Base-by-base conservation (phyloP, 805 yeast genomes). In the Cyberlindnera misumaiensis region DNA sequence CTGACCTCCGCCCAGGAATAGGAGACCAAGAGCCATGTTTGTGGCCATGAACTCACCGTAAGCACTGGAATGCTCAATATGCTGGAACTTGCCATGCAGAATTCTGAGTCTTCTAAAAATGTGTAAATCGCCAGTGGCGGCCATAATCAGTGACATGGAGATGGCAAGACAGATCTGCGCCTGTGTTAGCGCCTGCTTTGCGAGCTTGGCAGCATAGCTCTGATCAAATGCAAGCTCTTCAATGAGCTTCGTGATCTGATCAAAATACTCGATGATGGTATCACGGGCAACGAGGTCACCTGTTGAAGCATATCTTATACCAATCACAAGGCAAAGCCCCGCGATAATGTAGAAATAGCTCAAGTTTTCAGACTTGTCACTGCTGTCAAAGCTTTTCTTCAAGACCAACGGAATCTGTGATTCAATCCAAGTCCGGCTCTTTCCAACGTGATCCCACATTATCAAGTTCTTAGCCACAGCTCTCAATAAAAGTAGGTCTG, bases 1-100 rank as follows among this genome's bases (percentile, higher is more conserved):
- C 56, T 87, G 96, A 0, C 97, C 96, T 2, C 96, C 93, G 0
- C 96, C 96, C 28, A 93, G 58, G 54, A 90, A 89, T 38, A 90
- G 64, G 49, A 90, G 77, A 2, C 99, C 99, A 28, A 93, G 60
- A 0, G 95, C 84, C 66, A 85, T 72, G 50, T 84, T 86, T 2
- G 80, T 67, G 0, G 89, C 84, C 77, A 83, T 76, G 51, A 75
- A 84, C 42, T 77, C 75, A 0, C 95, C 93, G 56, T 74, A 87
- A 4, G 60, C 59, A n/a, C 48, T 55, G 30, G 58, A 59, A 11
- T 49, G 39, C 30, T 38, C 34, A 0, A 40, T 13, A 9, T 27
- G 41, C 5, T 49, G 38, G 30, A 51, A 44, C 35, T 44, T 50
- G 15, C 82, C 84, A 54, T 84, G 88, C 25, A 86, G 61, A 18